A percentile compares a stretch with the other conserved stretches of the same genome.
These are phyloP conservation scores for Neocucurbitaria cava DNA, from an alignment of 2,329 filamentous ascomycete species.

Conservation along the genomic window DNA sequence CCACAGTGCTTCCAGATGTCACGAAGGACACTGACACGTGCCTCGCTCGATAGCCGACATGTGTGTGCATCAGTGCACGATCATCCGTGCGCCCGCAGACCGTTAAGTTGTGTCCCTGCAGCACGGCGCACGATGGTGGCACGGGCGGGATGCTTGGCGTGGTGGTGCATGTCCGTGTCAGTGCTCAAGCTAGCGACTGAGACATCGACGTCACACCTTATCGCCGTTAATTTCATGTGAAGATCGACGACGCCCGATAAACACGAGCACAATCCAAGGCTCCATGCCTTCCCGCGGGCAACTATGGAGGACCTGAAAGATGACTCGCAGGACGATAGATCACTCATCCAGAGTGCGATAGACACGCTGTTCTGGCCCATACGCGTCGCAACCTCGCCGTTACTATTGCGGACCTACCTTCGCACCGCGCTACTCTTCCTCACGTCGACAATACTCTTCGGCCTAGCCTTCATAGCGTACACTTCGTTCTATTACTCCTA, in stretches of 20 bases:
- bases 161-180: conserved; percentile 15
- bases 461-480: conserved; percentile 67
- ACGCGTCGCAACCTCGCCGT: conserved; percentile 64
- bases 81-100: conserved; percentile 19
- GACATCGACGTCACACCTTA: conserved; percentile 36
- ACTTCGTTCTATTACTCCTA: conserved; percentile 72
- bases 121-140: too few species aligned
- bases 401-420: conserved; percentile 70
- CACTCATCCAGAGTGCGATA: conserved; percentile 26
- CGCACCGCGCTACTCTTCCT: conserved; percentile 62
- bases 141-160: conserved; percentile 31
- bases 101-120: too few species aligned
- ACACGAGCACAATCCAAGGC: conserved; percentile 10
- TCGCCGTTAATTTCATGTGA: conserved; percentile 29
- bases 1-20: too few species aligned
- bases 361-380: conserved; percentile 61
- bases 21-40: neutral
- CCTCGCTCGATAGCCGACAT: conserved; percentile 2
- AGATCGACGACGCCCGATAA: conserved; percentile 18
- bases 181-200: conserved; percentile 21
- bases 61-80: conserved; percentile 2
- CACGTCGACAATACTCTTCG: conserved; percentile 63
- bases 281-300: conserved; percentile 4
- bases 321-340: conserved; percentile 16
- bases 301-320: conserved; percentile 34